A percentile compares a stretch with the other conserved stretches of the same genome.
phyloP scores from a whole-genome alignment of 129 eudicot species.

The Arctium minus region DNA sequence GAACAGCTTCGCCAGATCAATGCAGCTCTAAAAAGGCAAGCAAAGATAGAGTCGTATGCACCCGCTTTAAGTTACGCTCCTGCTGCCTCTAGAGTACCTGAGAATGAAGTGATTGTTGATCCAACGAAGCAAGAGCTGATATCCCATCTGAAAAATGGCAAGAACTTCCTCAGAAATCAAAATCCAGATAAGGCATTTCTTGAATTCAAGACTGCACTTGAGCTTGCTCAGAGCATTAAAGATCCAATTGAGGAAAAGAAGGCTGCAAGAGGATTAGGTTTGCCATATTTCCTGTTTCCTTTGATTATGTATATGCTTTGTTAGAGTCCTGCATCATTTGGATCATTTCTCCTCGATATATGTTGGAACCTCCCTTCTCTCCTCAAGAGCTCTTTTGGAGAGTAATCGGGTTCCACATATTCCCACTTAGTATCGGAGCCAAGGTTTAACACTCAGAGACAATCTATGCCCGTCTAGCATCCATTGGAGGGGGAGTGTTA shows the following conservation, averaged over 20 bases:
- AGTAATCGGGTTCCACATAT: neutral
- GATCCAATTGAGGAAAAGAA: conserved; percentile 91
- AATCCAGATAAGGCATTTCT: conserved; percentile 70
- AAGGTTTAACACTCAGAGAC: neutral
- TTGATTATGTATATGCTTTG: neutral
- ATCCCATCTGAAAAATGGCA: conserved; percentile 76
- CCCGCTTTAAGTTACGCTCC: conserved; percentile 95
- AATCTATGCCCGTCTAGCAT: neutral
- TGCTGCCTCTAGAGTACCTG: conserved; percentile 59
- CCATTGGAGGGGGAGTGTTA: too few relatives aligned
- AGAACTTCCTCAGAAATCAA: conserved; percentile 77
- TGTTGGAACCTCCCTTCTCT: neutral
- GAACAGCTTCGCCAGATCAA: conserved; percentile 97
- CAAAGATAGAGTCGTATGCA: conserved; percentile 98
- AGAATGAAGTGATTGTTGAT: conserved; percentile 81
- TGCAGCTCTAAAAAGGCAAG: conserved; percentile 92
- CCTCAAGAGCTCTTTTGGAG: neutral
- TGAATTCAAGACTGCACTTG: conserved; percentile 81
- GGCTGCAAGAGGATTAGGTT: conserved; percentile 98
- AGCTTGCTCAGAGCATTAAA: conserved; percentile 71
- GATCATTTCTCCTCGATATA: neutral
- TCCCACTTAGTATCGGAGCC: neutral
- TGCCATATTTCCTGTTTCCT: neutral
- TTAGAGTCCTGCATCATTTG: neutral
- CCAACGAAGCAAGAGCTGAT: conserved; percentile 72